Conservation (phyloP, 1,284 basidiomycete genomes). For the Sporisorium graminicola region DNA sequence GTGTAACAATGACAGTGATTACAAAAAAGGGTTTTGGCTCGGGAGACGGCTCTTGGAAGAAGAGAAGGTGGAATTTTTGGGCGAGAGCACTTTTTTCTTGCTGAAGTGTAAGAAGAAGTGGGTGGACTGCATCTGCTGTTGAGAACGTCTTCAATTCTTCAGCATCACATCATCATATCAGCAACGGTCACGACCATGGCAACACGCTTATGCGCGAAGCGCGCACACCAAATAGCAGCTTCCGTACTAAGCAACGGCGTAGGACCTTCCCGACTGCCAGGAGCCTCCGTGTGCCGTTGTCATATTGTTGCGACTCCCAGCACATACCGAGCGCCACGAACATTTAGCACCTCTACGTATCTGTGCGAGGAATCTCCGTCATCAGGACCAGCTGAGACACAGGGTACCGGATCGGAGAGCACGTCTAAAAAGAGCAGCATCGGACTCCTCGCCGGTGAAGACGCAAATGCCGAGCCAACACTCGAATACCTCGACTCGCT, state of each 20-base stretch:
- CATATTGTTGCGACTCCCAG: too few relatives aligned
- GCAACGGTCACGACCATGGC: constrained; percentile 12
- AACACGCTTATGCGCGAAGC: constrained; percentile 27
- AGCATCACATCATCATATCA: not conserved
- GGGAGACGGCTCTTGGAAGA: constrained; percentile 25
- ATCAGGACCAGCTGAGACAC: not conserved
- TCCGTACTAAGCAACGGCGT: constrained; percentile 25
- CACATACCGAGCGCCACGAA: not conserved
- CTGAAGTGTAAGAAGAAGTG: not conserved
- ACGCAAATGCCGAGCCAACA: constrained; percentile 33
- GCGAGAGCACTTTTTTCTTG: constrained; percentile 2
- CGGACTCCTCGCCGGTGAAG: constrained; percentile 27
- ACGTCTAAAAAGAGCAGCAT: not conserved
- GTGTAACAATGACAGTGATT: not conserved
- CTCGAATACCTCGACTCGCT: constrained; percentile 51
- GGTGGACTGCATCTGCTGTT: constrained; percentile 5
- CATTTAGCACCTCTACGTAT: constrained; percentile 10
- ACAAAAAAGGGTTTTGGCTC: not conserved
- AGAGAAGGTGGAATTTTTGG: constrained; percentile 9
- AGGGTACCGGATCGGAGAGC: not conserved
- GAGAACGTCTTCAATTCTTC: not conserved
- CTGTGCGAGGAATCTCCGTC: not conserved
- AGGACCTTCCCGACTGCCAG: constrained; percentile 32
- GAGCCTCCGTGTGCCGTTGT: constrained; percentile 16
- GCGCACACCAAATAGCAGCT: constrained; percentile 33